Evolutionary conservation across 176 grass and related monocot genomes (phyloP).

Genomic region (Musa schizocarpa): DNA sequence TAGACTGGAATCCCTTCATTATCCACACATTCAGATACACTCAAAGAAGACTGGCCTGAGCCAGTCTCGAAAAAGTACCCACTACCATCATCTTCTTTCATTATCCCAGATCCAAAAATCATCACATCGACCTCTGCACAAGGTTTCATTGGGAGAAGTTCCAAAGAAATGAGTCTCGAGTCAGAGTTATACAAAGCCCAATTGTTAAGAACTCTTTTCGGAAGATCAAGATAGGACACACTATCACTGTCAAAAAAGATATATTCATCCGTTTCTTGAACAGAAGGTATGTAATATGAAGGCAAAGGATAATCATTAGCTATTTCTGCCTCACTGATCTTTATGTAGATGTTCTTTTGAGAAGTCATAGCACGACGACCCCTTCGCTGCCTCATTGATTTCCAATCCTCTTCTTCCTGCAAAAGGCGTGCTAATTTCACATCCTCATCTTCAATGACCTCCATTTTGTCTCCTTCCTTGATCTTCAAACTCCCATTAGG

Average conservation of each 20-base stretch:
- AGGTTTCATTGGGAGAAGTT: constrained; percentile 90
- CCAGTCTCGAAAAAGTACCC: constrained; percentile 51
- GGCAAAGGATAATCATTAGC: constrained; percentile 94
- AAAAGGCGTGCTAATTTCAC: constrained; percentile 79
- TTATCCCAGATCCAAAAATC: constrained; percentile 86
- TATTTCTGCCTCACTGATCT: constrained; percentile 96
- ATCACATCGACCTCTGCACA: constrained; percentile 84
- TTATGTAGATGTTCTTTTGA: constrained; percentile 90
- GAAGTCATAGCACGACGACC: constrained; percentile 33
- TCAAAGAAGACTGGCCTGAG: constrained; percentile 27
- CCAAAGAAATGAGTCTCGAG: constrained; percentile 83
- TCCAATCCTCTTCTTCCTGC: constrained; percentile 97
- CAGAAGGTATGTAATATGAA: constrained; percentile 79
- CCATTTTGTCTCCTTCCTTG: constrained; percentile 41
- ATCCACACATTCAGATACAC: constrained; percentile 31
- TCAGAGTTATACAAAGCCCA: constrained; percentile 98
- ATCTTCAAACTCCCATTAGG: constrained; percentile 73
- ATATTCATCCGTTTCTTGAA: constrained; percentile 97
- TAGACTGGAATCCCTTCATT: constrained; percentile 65
- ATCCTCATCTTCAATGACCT: constrained; percentile 53
- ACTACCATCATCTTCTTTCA: constrained; percentile 95
- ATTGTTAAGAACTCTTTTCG: constrained; percentile 78
- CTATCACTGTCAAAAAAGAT: constrained; percentile 66
- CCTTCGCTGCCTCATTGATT: constrained; percentile 79
- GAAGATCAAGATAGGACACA: constrained; percentile 68